Evolutionary conservation across 148 eudicot genomes (phyloP).

Genomic region (Cornus florida): DNA sequence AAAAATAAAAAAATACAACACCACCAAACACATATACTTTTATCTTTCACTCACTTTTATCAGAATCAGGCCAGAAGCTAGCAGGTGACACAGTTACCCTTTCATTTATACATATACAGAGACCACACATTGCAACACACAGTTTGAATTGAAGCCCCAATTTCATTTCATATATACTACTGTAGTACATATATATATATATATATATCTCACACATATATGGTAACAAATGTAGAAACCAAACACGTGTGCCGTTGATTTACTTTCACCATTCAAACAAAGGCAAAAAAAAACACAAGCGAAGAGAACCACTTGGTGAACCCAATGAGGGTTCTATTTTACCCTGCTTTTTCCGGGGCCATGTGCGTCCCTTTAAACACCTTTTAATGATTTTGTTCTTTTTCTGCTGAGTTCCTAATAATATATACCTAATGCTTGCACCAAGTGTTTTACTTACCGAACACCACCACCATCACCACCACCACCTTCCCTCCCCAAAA

Average conservation of each 20-base stretch:
- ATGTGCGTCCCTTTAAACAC: constrained; percentile 8
- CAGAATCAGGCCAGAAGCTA: constrained; percentile 17
- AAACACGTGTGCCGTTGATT: constrained; percentile 1
- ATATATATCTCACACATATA: neutral
- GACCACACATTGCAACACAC: neutral
- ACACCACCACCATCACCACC: too few species aligned
- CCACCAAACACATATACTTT: constrained; percentile 3
- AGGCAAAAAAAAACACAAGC: neutral
- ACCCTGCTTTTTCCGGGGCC: neutral
- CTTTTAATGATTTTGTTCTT: constrained; percentile 2
- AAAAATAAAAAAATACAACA: constrained; percentile 8
- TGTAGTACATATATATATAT: neutral
- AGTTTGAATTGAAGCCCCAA: neutral
- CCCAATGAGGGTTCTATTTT: neutral
- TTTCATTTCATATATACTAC: neutral
- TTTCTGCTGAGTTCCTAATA: neutral
- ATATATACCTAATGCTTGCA: too few species aligned
- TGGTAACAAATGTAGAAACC: neutral
- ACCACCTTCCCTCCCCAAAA: too few species aligned
- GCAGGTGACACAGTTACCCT: constrained; percentile 10
- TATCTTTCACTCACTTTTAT: constrained; percentile 15
- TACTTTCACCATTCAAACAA: neutral
- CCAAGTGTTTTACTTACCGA: too few species aligned
- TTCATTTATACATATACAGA: constrained; percentile 12
- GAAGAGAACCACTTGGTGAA: neutral